phyloP scores from a whole-genome alignment of 495 filamentous ascomycete species.

The Lasiosphaeria miniovina region DNA sequence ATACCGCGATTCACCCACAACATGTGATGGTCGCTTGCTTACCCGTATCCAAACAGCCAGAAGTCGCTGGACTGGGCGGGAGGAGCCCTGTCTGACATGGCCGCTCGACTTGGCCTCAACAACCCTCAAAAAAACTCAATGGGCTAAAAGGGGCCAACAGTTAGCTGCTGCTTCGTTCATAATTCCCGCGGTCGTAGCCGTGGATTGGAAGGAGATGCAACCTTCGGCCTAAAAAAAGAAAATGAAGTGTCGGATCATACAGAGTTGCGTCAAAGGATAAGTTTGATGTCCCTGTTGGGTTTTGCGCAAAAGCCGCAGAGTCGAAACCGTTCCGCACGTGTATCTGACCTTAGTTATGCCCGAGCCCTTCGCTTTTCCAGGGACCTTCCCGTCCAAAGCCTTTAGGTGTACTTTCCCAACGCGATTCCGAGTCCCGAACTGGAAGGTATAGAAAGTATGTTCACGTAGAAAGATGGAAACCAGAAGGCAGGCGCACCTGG shows the following conservation, averaged over 20 bases:
- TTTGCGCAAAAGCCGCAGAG: neutral
- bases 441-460: no score
- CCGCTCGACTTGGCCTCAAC: slow-evolving; percentile 11
- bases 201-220: neutral
- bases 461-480: no score
- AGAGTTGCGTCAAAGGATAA: neutral
- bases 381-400: neutral
- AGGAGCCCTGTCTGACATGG: slow-evolving; percentile 14
- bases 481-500: no score
- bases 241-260: neutral
- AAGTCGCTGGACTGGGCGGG: slow-evolving; percentile 50
- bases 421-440: no score
- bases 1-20: no score
- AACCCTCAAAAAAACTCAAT: neutral
- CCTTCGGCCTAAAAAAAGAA: neutral
- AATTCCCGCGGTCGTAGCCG: no score
- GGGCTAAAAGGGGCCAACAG: no score
- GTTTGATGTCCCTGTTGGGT: neutral
- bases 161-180: no score
- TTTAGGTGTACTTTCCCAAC: no score
- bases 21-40: slow-evolving; percentile 19
- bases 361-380: neutral
- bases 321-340: neutral
- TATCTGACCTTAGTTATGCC: neutral
- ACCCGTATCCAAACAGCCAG: slow-evolving; percentile 95